A percentile compares a stretch with the other conserved stretches of the same genome.
phyloP scores from a whole-genome alignment of 2,329 filamentous ascomycete species.

The Atkinsonella hypoxylon region DNA sequence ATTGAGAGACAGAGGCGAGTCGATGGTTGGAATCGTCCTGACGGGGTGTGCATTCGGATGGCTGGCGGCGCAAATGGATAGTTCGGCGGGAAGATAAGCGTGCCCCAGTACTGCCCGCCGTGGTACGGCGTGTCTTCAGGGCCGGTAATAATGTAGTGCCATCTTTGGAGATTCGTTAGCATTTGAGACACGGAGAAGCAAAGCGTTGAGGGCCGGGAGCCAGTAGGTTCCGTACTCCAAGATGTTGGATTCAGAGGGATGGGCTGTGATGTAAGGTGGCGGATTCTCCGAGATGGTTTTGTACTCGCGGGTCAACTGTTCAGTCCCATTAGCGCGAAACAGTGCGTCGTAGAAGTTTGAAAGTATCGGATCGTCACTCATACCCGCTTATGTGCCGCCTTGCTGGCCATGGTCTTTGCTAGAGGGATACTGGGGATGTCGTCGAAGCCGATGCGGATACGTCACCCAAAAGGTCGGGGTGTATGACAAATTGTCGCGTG shows the following conservation, averaged over 20 bases:
- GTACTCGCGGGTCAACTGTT: slow-evolving; percentile 49
- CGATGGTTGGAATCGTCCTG: slow-evolving; percentile 86
- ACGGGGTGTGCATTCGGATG: slow-evolving; percentile 98
- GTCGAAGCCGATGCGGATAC: slow-evolving; percentile 2
- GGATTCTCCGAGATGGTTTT: slow-evolving; percentile 59
- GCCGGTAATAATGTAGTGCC: slow-evolving; percentile 93
- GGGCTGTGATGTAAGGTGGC: slow-evolving; percentile 77
- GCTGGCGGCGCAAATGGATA: slow-evolving; percentile 96
- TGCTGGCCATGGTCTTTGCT: slow-evolving; percentile 49
- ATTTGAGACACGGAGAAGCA: too few species aligned
- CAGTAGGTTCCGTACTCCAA: slow-evolving; percentile 48
- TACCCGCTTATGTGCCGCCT: slow-evolving; percentile 61
- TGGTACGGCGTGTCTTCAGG: slow-evolving; percentile 91
- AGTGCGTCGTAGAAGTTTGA: neutral
- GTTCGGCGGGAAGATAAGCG: slow-evolving; percentile 85
- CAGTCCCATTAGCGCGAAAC: slow-evolving; percentile 11
- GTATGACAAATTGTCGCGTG: slow-evolving; percentile 1
- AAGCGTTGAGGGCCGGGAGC: neutral
- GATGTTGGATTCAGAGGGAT: slow-evolving; percentile 84
- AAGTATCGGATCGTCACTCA: slow-evolving; percentile 15
- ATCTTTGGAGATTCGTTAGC: slow-evolving; percentile 35
- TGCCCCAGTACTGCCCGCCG: slow-evolving; percentile 96
- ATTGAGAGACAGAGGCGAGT: slow-evolving; percentile 91
- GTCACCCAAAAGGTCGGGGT: slow-evolving; percentile 13
- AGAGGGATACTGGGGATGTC: neutral